Percentiles rank a stretch among this genome's conserved stretches.
Conservation (phyloP, 257 asterid species). For the Solanum pennellii region DNA sequence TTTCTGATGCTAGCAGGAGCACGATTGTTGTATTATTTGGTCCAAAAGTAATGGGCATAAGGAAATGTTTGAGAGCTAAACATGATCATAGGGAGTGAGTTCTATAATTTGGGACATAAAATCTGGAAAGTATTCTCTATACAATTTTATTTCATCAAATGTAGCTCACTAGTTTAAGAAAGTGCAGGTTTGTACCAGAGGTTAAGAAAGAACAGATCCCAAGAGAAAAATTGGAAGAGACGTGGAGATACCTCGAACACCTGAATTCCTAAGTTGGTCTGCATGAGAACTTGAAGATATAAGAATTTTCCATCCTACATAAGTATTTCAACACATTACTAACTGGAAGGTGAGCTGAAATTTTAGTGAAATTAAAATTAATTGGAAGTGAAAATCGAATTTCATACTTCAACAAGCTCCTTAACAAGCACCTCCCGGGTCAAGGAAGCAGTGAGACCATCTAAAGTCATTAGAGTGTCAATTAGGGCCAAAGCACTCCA, state of each 20-base stretch:
- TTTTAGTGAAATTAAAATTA: not conserved
- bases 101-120: not conserved
- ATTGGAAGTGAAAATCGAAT: not conserved
- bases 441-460: conserved; percentile 65
- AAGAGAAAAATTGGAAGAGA: not conserved
- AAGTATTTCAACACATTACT: conserved; percentile 5
- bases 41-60: not conserved
- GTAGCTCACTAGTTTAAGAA: not conserved
- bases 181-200: not conserved
- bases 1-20: not conserved
- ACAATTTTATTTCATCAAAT: not conserved
- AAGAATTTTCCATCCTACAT: conserved; percentile 61
- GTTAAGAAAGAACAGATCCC: not conserved
- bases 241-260: conserved; percentile 56
- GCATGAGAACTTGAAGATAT: conserved; percentile 66
- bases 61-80: not conserved
- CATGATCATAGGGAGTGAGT: not conserved
- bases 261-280: conserved; percentile 41
- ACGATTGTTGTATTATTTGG: not conserved
- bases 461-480: conserved; percentile 58
- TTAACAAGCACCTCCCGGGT: conserved; percentile 52
- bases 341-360: not conserved
- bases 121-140: not conserved
- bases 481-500: conserved; percentile 67
- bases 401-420: conserved; percentile 64